These are phyloP conservation scores for Daphne laureola DNA, from an alignment of 441 rosid genomes.

Conservation along the genomic window DNA sequence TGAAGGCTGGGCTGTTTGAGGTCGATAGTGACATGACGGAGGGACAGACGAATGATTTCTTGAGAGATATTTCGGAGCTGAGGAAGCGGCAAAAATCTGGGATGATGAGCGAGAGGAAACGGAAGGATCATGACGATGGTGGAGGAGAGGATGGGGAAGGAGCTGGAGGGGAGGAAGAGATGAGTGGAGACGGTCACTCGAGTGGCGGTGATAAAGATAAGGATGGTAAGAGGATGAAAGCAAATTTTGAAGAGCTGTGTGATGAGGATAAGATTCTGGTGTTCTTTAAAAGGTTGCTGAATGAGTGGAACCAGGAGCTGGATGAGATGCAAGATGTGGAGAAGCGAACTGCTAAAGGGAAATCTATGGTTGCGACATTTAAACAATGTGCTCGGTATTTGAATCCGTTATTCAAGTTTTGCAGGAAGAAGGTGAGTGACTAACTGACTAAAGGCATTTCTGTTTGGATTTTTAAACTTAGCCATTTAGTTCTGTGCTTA, in stretches of 20 bases:
- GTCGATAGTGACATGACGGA: slow-evolving; percentile 70
- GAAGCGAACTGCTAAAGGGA: slow-evolving; percentile 66
- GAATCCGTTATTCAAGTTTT: slow-evolving; percentile 59
- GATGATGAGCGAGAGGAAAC: slow-evolving; percentile 40
- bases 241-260: slow-evolving; percentile 56
- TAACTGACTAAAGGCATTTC: background rate
- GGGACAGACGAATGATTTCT: slow-evolving; percentile 67
- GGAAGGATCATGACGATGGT: slow-evolving; percentile 53
- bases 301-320: slow-evolving; percentile 69
- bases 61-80: slow-evolving; percentile 59
- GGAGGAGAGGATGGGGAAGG: slow-evolving; percentile 38
- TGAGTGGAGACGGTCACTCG: slow-evolving; percentile 53
- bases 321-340: slow-evolving; percentile 45
- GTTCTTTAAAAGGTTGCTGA: slow-evolving; percentile 58
- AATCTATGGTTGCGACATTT: slow-evolving; percentile 63
- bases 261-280: slow-evolving; percentile 69
- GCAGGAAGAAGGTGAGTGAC: slow-evolving; percentile 55
- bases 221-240: slow-evolving; percentile 60
- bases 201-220: slow-evolving; percentile 51
- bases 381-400: slow-evolving; percentile 69
- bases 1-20: slow-evolving; percentile 55
- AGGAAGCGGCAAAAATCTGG: slow-evolving; percentile 64
- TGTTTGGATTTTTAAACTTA: no score
- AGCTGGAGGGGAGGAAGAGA: slow-evolving; percentile 41
- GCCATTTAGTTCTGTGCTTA: no score